Percentiles rank a stretch among this genome's conserved stretches.
These are phyloP conservation scores for Chlamydomonas sphaeroides DNA, from an alignment of 139 green algal species.

Conservation along the genomic window DNA sequence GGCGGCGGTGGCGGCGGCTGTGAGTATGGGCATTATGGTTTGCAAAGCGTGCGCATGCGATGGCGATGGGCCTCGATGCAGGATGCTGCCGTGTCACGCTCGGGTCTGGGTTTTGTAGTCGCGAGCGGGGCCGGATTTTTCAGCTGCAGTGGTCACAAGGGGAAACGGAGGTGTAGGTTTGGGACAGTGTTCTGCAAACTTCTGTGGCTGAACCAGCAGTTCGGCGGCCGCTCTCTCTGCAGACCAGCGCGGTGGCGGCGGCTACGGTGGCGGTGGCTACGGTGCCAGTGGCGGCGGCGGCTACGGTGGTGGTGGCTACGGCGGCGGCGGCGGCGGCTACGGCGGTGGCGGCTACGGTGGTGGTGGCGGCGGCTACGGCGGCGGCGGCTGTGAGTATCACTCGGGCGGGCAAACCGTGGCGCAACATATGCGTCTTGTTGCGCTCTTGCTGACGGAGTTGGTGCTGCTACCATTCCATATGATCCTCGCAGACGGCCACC, in stretches of 20 bases:
- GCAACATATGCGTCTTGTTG: too few species aligned
- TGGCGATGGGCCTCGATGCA: too few species aligned
- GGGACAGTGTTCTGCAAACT: background rate
- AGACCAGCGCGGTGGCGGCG: slow-evolving; percentile 45
- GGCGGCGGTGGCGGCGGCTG: slow-evolving; percentile 33
- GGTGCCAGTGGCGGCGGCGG: slow-evolving; percentile 47
- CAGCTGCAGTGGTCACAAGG: too few species aligned
- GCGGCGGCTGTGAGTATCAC: slow-evolving; percentile 6
- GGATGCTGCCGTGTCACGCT: too few species aligned
- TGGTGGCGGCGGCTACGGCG: slow-evolving; percentile 12
- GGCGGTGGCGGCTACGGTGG: slow-evolving; percentile 14
- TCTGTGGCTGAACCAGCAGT: too few species aligned
- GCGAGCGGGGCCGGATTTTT: too few species aligned
- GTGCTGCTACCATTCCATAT: too few species aligned
- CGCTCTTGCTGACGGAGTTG: background rate
- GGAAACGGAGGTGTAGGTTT: too few species aligned
- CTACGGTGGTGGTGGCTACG: slow-evolving; percentile 55
- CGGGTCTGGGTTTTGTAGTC: too few species aligned
- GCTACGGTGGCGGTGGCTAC: slow-evolving; percentile 48
- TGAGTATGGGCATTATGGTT: too few species aligned
- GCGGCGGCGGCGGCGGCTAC: slow-evolving; percentile 48
- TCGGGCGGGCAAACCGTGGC: too few species aligned
- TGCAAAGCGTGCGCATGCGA: too few species aligned
- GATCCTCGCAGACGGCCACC: background rate
- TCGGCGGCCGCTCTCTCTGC: background rate